Base-by-base conservation (phyloP, 768 basidiomycete species). In the Pleurotus tuber-regium region DNA sequence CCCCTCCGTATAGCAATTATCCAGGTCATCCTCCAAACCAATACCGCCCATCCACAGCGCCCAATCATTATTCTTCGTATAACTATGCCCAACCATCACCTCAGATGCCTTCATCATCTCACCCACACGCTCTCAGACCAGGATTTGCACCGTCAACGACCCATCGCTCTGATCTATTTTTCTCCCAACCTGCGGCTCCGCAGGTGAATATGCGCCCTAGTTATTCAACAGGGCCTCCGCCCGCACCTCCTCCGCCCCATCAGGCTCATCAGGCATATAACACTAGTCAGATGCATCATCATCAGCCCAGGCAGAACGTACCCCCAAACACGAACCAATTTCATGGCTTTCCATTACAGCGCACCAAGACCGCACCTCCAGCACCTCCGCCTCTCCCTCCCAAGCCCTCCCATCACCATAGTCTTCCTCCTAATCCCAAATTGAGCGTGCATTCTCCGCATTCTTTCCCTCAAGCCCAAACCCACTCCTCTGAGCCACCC, bases 351-450 rank as follows among this genome's bases (percentile, higher is more conserved):
- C 47, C 61, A 18, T 24, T 29, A 35, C 51, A 43, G 43, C 62
- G 58, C 29, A 54, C 61, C 23, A 53, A 60, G 18, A 65, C 64
- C 3, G 55, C 54, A n/a, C 61, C 63, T 42, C 41, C 53, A 11
- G 52, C 57, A 46, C 55, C 48, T 2, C 76, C 77, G 8, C 70
- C 71, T 6, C 42, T 73, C 29, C 75, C 75, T 4, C 69, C 75
- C 2, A 75, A 73, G 56, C 74, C 76, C 1, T 47, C 3, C 42
- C 60, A 14, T 21, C 33, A 53, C 53, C 4, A 56, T 23, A 39
- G 53, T 11, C 24, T 38, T 23, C 39, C 67, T 3, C 61, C 70
- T 29, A 70, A 72, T 54, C 67, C 69, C 2, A 53, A 64, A 23
- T 4, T 11, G 23, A 14, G 24, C 29, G 46, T n/a, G 23, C 29